phyloP scores from a whole-genome alignment of 2,329 filamentous ascomycete species.

The Parasarocladium wereldwijsianum region DNA sequence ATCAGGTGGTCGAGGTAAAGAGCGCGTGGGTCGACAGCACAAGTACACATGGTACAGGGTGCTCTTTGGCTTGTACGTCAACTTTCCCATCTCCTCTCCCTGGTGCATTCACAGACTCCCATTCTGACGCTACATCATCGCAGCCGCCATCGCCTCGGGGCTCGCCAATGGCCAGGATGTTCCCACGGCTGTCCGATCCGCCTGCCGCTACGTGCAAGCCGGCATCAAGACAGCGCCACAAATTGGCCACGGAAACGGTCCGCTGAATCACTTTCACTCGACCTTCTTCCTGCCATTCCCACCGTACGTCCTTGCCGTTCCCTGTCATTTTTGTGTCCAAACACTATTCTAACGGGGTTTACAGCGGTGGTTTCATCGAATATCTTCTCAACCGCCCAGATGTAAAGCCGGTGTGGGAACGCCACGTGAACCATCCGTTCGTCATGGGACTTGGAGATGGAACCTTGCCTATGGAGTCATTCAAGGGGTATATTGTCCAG shows the following conservation, averaged over 20 bases:
- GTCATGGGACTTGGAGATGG: constrained; percentile 64
- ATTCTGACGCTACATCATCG: neutral
- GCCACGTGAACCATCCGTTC: constrained; percentile 71
- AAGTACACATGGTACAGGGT: constrained; percentile 91
- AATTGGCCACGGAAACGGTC: constrained; percentile 53
- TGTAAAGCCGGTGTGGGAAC: constrained; percentile 59
- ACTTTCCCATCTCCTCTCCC: neutral
- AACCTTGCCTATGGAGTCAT: constrained; percentile 57
- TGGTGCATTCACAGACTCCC: neutral
- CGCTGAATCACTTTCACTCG: constrained; percentile 69
- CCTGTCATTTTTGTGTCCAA: constrained; percentile 1
- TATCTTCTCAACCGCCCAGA: constrained; percentile 66
- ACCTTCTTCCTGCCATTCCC: constrained; percentile 52
- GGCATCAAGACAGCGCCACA: constrained; percentile 51
- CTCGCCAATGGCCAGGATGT: constrained; percentile 45
- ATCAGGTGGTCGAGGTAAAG: constrained; percentile 46
- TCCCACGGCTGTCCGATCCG: constrained; percentile 46
- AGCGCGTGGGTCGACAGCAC: constrained; percentile 56
- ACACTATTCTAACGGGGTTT: neutral
- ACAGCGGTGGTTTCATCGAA: constrained; percentile 63
- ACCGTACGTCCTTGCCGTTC: constrained; percentile 27
- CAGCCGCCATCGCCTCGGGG: constrained; percentile 63
- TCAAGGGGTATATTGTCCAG: constrained; percentile 81
- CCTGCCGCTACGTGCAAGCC: constrained; percentile 56
- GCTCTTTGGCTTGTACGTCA: constrained; percentile 69